Evolutionary conservation across 805 yeast species (phyloP), one percentile per base, ranked within the genome.

Genomic region (Osmozyma mogii): DNA sequence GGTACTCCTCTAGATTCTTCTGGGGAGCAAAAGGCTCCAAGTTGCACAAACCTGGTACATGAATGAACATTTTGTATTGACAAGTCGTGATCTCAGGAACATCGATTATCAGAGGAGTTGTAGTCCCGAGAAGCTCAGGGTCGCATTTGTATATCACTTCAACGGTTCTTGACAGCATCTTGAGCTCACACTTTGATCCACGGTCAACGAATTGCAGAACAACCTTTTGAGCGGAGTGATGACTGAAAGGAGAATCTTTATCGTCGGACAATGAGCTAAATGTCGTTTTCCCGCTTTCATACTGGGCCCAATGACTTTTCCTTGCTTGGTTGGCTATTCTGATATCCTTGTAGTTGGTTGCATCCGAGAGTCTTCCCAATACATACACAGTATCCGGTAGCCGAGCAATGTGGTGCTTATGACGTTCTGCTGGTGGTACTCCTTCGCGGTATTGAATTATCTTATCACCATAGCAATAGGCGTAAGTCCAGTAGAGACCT

Each of bases 141-240:
- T 68, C 70, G 49, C 89, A 81, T 20, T 61, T 57, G 45, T 72
- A 78, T 28, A 66, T 67, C 4, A 81, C 54, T 32, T 77, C 81
- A 3, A 72, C 57, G 4, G 59, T 45, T 30, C 89, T 62, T 3
- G 70, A 70, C 16, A 54, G 47, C 2, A 62, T 62, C 0, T 83
- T 77, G 26, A 75, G 47, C 41, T 75, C 83, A 52, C 92, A 81
- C 3, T 56, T 30, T 13, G 68, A 68, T 6, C 89, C 92, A 34
- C 49, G 46, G 9, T 34, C 30, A 6, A 49, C 55, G 32, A 35
- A 54, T 54, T 48, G 77, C 47, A 60, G 39, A 38, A 65, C 37
- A 36, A 49, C 56, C 39, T 56, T 51, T 36, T 52, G 46, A 3
- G 37, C 29, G 17, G 32, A 11, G 6, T 31, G 57, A 11, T 42